These are phyloP conservation scores for Leishmania lainsoni DNA, from an alignment of 208 protist genomes.

Conservation along the genomic window DNA sequence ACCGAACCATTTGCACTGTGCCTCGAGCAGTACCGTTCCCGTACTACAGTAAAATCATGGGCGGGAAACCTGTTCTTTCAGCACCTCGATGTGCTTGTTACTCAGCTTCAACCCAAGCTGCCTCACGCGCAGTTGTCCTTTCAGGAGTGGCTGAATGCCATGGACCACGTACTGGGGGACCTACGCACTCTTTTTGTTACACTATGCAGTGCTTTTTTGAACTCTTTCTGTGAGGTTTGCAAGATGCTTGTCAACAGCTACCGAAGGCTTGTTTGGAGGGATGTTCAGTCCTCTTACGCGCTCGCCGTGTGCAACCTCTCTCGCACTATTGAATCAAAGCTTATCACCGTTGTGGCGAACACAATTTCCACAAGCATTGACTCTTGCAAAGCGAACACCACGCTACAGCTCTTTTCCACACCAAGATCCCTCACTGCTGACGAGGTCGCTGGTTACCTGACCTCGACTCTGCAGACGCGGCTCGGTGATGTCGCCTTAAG, in stretches of 20 bases:
- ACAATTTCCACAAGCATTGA: slow-evolving; percentile 5
- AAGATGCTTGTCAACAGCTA: background rate
- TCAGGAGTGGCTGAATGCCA: background rate
- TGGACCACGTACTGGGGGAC: background rate
- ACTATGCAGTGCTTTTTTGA: slow-evolving; percentile 6
- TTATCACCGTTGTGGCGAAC: slow-evolving; percentile 4
- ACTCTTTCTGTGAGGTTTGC: slow-evolving; percentile 9
- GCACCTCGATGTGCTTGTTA: slow-evolving; percentile 3
- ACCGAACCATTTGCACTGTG: background rate
- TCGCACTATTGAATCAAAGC: slow-evolving; percentile 11
- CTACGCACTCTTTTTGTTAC: background rate
- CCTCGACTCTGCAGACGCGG: background rate
- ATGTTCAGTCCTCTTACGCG: background rate
- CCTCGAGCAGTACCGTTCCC: background rate
- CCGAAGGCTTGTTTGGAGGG: slow-evolving; percentile 3
- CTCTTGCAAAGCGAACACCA: background rate
- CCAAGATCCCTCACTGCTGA: background rate
- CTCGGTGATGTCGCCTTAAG: background rate
- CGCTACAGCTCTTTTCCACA: background rate
- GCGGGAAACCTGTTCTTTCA: background rate
- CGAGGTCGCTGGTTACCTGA: background rate
- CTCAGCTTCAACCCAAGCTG: slow-evolving; percentile 12
- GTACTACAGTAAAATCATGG: background rate
- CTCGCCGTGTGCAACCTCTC: slow-evolving; percentile 12
- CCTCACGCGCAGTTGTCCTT: background rate